phyloP scores from a whole-genome alignment of 1,139 yeast genomes.

The Entelexis paramagnoliae region DNA sequence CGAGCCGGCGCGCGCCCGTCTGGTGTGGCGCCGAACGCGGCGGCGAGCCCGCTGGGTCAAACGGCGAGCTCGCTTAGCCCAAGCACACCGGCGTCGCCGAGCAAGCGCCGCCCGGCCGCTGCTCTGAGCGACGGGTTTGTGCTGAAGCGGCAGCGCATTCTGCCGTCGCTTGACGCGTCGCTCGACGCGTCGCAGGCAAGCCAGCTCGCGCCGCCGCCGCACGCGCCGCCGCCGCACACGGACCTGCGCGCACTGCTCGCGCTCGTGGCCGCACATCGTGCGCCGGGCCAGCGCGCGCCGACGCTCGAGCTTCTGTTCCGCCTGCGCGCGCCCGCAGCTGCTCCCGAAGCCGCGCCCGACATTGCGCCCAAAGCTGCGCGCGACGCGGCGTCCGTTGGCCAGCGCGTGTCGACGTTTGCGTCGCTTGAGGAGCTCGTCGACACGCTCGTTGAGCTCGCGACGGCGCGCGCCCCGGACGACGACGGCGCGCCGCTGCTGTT shows the following conservation, averaged over 20 bases:
- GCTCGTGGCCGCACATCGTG: slow-evolving; percentile 3
- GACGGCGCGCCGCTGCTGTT: slow-evolving; percentile 9
- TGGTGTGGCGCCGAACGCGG: too few species aligned
- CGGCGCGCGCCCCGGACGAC: background rate
- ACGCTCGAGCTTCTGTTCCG: slow-evolving; percentile 14
- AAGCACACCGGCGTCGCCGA: background rate
- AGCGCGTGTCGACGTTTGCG: background rate
- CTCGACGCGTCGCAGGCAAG: too few species aligned
- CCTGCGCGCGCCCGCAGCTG: too few species aligned
- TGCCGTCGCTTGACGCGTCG: slow-evolving; percentile 3
- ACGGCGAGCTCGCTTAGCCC: background rate
- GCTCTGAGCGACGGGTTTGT: slow-evolving; percentile 20
- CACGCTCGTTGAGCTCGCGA: slow-evolving; percentile 1
- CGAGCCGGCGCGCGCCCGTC: too few species aligned
- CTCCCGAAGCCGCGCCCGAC: too few species aligned
- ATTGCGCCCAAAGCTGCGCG: too few species aligned
- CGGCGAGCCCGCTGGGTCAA: too few species aligned
- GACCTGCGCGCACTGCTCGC: slow-evolving; percentile 1
- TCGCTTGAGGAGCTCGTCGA: slow-evolving; percentile 2
- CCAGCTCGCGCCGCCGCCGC: too few species aligned
- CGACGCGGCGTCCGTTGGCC: slow-evolving; percentile 18
- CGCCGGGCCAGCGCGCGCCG: slow-evolving; percentile 11
- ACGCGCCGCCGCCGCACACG: background rate
- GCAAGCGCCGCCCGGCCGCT: background rate
- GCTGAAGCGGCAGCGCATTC: slow-evolving; percentile 11